Conservation (phyloP, 2,329 filamentous ascomycete species). For the Lecanoromycetidae sp. region DNA sequence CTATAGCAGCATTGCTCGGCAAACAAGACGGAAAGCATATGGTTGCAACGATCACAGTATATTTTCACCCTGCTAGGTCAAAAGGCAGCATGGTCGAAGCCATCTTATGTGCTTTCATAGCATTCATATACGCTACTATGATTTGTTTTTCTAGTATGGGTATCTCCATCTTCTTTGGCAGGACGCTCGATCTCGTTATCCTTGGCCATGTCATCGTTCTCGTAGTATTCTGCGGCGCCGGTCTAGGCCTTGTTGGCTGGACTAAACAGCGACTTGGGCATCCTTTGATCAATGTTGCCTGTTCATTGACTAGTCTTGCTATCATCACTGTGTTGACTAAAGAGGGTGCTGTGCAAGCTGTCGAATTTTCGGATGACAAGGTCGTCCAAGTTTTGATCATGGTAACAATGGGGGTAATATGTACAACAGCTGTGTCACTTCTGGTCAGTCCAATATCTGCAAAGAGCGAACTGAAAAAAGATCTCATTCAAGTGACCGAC, state of each 20-base stretch:
- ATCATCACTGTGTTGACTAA: constrained; percentile 86
- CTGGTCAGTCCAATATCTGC: constrained; percentile 69
- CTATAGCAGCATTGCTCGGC: constrained; percentile 61
- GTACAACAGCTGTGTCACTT: constrained; percentile 62
- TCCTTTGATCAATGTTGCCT: constrained; percentile 71
- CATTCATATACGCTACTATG: constrained; percentile 65
- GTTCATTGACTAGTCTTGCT: constrained; percentile 73
- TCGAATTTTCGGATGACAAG: constrained; percentile 69
- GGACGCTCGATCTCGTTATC: constrained; percentile 50
- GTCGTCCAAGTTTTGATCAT: constrained; percentile 74
- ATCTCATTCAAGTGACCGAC: constrained; percentile 60
- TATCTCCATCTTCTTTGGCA: constrained; percentile 67
- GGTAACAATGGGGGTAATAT: constrained; percentile 63
- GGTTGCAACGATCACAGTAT: constrained; percentile 85
- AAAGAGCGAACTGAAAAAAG: constrained; percentile 57
- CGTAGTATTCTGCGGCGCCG: constrained; percentile 72
- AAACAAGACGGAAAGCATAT: constrained; percentile 85
- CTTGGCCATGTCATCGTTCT: constrained; percentile 70
- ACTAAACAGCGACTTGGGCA: constrained; percentile 68
- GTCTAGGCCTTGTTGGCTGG: constrained; percentile 79
- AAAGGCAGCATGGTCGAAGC: constrained; percentile 85
- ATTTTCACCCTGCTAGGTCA: constrained; percentile 82
- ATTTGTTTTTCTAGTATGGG: constrained; percentile 77
- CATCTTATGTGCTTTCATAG: constrained; percentile 60
- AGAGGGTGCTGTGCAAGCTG: constrained; percentile 74